These are phyloP conservation scores for Trametes hirsuta DNA, from an alignment of 1,284 basidiomycete species.

Conservation along the genomic window DNA sequence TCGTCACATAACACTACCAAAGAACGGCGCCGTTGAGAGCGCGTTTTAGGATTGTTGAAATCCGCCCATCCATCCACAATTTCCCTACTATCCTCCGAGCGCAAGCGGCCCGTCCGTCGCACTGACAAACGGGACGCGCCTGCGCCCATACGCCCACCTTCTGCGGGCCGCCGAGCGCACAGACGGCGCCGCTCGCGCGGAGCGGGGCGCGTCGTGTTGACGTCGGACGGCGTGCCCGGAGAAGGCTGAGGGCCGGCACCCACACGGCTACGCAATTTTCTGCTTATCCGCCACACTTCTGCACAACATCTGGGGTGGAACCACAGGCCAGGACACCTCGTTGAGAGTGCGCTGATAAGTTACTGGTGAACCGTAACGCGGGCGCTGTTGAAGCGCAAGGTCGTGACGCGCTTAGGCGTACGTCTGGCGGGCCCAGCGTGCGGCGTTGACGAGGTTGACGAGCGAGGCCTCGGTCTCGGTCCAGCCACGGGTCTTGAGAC, in stretches of 20 bases:
- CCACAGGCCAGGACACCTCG: constrained; percentile 33
- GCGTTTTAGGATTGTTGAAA: constrained; percentile 41
- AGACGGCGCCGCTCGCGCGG: constrained; percentile 1
- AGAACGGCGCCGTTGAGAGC: constrained; percentile 34
- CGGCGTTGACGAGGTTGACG: constrained; percentile 87
- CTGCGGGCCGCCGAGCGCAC: constrained; percentile 15
- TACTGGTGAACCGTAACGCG: constrained; percentile 44
- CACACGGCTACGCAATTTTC: constrained; percentile 28
- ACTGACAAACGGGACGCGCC: constrained; percentile 11
- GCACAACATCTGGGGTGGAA: constrained; percentile 40
- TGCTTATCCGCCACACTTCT: constrained; percentile 33
- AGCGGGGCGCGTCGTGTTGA: constrained; percentile 1
- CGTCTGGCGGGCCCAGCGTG: constrained; percentile 86
- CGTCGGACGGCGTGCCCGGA: constrained; percentile 5
- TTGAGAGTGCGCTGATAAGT: constrained; percentile 44
- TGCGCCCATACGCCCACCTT: constrained; percentile 15
- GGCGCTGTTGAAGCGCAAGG: constrained; percentile 91
- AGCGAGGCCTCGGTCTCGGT: constrained; percentile 93
- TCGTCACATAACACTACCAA: constrained; percentile 15
- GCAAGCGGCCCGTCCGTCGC: constrained; percentile 3
- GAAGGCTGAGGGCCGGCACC: constrained; percentile 20
- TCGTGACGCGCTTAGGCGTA: constrained; percentile 61
- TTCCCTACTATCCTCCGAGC: constrained; percentile 20
- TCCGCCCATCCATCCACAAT: constrained; percentile 29
- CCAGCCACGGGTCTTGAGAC: constrained; percentile 95